These are phyloP conservation scores for Sistotremastrum suecicum DNA, from an alignment of 768 basidiomycete genomes.

Conservation along the genomic window DNA sequence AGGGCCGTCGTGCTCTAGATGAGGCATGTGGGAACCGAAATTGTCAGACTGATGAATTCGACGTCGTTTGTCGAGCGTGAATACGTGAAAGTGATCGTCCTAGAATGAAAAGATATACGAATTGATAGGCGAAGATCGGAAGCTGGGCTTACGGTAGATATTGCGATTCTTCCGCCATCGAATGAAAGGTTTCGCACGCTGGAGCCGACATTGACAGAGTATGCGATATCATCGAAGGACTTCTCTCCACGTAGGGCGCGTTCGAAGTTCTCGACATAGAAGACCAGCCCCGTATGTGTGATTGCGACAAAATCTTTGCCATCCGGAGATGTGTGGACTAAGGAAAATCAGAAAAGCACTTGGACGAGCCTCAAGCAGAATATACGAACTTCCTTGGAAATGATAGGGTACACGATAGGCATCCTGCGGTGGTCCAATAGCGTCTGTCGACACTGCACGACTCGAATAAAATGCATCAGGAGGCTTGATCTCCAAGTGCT, in stretches of 20 bases:
- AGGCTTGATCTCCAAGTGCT: too few relatives aligned
- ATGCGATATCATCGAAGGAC: slow-evolving; percentile 7
- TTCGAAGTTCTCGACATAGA: slow-evolving; percentile 22
- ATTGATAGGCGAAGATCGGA: too few relatives aligned
- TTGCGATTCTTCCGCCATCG: slow-evolving; percentile 14
- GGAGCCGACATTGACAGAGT: slow-evolving; percentile 10
- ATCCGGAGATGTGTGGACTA: slow-evolving; percentile 24
- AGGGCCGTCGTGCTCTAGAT: too few relatives aligned
- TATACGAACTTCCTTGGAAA: slow-evolving; percentile 1
- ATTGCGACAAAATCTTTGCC: slow-evolving; percentile 21
- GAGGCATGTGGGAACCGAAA: too few relatives aligned
- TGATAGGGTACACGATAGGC: not conserved
- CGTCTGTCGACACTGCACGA: not conserved
- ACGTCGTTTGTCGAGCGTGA: too few relatives aligned
- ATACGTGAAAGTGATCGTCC: too few relatives aligned
- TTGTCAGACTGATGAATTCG: too few relatives aligned
- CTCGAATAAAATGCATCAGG: not conserved
- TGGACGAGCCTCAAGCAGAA: not conserved
- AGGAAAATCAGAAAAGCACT: not conserved
- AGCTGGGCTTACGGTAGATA: slow-evolving; percentile 11
- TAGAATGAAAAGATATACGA: too few relatives aligned
- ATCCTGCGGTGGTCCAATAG: not conserved
- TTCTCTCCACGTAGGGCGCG: slow-evolving; percentile 13
- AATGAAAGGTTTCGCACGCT: slow-evolving; percentile 13
- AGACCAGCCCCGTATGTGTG: slow-evolving; percentile 9